phyloP scores from a whole-genome alignment of 2,329 filamentous ascomycete species.

The Mycosphaerella sp. region DNA sequence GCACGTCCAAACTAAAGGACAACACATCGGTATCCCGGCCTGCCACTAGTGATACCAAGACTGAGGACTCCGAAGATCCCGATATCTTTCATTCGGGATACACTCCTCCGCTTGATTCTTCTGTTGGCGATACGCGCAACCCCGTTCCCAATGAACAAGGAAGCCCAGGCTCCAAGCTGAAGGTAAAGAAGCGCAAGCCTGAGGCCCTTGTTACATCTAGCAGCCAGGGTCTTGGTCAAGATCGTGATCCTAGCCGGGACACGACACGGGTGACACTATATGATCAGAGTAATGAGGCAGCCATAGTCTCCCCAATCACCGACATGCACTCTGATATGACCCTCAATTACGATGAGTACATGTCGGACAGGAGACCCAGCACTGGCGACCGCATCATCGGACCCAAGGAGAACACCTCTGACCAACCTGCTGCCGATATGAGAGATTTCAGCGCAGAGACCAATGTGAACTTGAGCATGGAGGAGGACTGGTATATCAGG shows the following conservation, averaged over 20 bases:
- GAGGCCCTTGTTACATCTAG: slow-evolving; percentile 14
- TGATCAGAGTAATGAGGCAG: slow-evolving; percentile 18
- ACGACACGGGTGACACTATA: slow-evolving; percentile 21
- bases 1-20: slow-evolving; percentile 10
- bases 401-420: slow-evolving; percentile 15
- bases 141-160: slow-evolving; percentile 26
- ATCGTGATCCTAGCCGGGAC: slow-evolving; percentile 40
- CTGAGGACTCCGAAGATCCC: slow-evolving; percentile 36
- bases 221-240: slow-evolving; percentile 49
- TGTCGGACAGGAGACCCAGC: slow-evolving; percentile 27
- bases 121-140: slow-evolving; percentile 48
- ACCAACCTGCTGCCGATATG: slow-evolving; percentile 16
- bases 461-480: slow-evolving; percentile 21
- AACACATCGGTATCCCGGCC: slow-evolving; percentile 25
- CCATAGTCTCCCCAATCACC: slow-evolving; percentile 26
- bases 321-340: slow-evolving; percentile 16
- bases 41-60: slow-evolving; percentile 23
- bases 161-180: slow-evolving; percentile 39
- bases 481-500: slow-evolving; percentile 26
- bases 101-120: slow-evolving; percentile 63
- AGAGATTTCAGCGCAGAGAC: slow-evolving; percentile 26
- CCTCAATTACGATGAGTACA: slow-evolving; percentile 4
- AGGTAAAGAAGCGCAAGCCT: slow-evolving; percentile 32
- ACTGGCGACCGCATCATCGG: slow-evolving; percentile 30
- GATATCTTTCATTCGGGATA: slow-evolving; percentile 71